phyloP scores from a whole-genome alignment of 23 red algal species.

The Gracilariopsis chorda region DNA sequence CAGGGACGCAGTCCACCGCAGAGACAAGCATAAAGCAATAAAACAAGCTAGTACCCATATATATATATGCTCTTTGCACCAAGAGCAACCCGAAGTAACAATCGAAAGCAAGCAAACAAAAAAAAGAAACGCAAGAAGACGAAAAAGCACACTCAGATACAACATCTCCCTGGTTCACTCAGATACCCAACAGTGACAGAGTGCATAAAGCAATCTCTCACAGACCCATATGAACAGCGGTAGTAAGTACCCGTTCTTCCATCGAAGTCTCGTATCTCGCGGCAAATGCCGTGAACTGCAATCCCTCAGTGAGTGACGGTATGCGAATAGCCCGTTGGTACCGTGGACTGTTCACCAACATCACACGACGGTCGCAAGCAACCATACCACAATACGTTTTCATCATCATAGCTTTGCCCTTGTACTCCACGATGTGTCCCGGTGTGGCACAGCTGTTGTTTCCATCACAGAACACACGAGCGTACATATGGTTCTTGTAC shows the following conservation, averaged over 20 bases:
- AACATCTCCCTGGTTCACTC: no score
- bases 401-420: neutral
- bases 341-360: slow-evolving; percentile 1
- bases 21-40: no score
- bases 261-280: neutral
- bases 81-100: no score
- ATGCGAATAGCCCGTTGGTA: neutral
- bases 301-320: neutral
- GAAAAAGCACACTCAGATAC: no score
- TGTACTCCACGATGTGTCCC: neutral
- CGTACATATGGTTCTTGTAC: neutral
- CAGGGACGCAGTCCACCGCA: no score
- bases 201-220: neutral
- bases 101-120: no score
- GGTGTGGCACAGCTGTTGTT: neutral
- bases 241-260: neutral
- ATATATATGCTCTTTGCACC: no score
- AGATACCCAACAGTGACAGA: no score
- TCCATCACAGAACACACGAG: neutral
- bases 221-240: neutral
- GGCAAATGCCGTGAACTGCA: neutral
- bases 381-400: neutral
- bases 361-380: neutral
- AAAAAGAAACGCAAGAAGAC: no score
- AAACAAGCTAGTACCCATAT: no score